Evolutionary conservation across 2,329 filamentous ascomycete species (phyloP), one percentile per base, ranked within the genome.

Genomic region (Achaetomium macrosporum): DNA sequence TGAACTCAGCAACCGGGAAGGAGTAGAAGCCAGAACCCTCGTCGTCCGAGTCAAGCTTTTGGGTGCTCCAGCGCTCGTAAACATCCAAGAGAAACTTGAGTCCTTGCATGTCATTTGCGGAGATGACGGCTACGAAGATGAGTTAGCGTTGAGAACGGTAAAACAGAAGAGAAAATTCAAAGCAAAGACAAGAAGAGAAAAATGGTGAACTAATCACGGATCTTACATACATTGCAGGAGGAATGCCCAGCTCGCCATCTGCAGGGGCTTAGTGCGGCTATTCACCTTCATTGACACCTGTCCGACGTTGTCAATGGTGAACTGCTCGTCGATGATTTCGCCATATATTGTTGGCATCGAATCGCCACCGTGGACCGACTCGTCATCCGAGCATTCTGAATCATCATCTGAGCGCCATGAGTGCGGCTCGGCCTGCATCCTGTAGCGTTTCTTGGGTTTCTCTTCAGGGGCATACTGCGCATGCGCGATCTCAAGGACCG

Each of bases 281-380:
- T 87, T 83, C 54, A 90, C 85, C 51, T 85, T 76, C 63, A 79
- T 83, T 0, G 80, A 81, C 4, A 87, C 74, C 58, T 88, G 79
- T 0, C 86, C 86, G 53, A 93, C 76, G 59, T 89, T 82, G 15
- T 93, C 86, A 48, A 92, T 78, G 0, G 88, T 93, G 65, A 87
- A 88, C 35, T 78, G 74, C 12, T 85, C 79, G 59, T 85, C 79
- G 29, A 89, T 70, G 39, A 83, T 72, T 54, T 84, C 77, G 15
- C 70, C 70, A 44, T 73, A 70, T 39, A 82, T 73, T 7, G 70
- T 69, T 16, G 73, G 73, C 41, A 71, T 68, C 5, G 68, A 66
- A 1, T 67, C 69, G 1, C 70, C 66, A 3, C 65, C 68, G n/a
- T 67, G 43, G 7, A 47, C 41, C 17, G 54, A 57, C 10, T 47